Base-by-base conservation (phyloP, 176 grass and related monocot genomes). In the Luzula sylvatica region DNA sequence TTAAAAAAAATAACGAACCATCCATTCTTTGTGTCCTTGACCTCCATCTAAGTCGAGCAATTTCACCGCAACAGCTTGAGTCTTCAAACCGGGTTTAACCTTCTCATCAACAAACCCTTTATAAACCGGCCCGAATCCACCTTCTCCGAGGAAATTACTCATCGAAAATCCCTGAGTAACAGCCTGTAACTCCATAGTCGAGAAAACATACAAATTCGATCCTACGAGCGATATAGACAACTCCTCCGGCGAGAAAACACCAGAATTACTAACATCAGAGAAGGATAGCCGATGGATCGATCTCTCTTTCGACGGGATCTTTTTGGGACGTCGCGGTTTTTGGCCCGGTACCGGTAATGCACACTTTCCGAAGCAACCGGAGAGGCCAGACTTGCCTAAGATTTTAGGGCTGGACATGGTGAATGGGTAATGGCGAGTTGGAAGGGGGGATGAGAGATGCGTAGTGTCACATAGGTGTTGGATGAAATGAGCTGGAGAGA, bases 51-150 rank as follows among this genome's bases (percentile, higher is more conserved):
- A 69, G 66, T 94, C 87, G 41, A 94, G 62, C 40, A 94, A 78
- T 67, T 94, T 94, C 46, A 94, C 87, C 16, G 87, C 87, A 50
- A 86, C 82, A 27, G 70, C 14, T 75, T 86, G 87, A 1, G 74
- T 66, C 21, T 69, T 65, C 25, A 94, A 83, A 1, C 67, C 87
- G 0, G 70, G 70, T 65, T 72, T 94, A 42, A 86, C 4, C 70
- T 75, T 86, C 3, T 94, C 87, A 68, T 86, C 87, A 70, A 94
- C 78, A 72, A 59, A 94, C 3, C 87, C 87, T 74, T 82, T 94
- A 68, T 94, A 94, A 15, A 94, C 87, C 42, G 82, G 87, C 5
- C 87, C 87, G 57, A 94, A 94, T 0, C 87, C 87, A 0, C 87
- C 87, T 45, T 94, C 87, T 14, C 87, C 87, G 19, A 94, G 69